A percentile compares a stretch with the other conserved stretches of the same genome.
Conservation (phyloP, 805 yeast genomes). For the Cyberlindnera euphorbiae region DNA sequence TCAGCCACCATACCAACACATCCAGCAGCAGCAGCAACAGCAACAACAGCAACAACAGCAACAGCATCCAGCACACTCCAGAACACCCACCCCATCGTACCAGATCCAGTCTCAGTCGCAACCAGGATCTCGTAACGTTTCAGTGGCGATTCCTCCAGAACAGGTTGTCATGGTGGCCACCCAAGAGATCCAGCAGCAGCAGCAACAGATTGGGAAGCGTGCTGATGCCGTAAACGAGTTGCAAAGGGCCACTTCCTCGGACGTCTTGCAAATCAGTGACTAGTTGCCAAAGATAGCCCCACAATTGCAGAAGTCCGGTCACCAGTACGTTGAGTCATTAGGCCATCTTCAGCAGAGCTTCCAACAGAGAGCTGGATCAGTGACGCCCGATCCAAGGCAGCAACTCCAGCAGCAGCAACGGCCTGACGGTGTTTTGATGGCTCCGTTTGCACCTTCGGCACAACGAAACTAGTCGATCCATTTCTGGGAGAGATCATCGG, state of each 20-base stretch:
- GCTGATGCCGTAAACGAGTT: constrained; percentile 19
- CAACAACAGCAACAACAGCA: constrained; percentile 9
- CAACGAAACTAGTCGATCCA: constrained; percentile 16
- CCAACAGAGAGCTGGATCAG: constrained; percentile 16
- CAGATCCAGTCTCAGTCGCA: not conserved
- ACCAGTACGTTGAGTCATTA: constrained; percentile 14
- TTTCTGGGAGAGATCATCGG: constrained; percentile 22
- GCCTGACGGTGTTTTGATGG: constrained; percentile 4
- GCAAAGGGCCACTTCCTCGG: constrained; percentile 19
- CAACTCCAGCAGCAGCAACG: constrained; percentile 4
- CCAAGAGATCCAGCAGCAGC: constrained; percentile 12
- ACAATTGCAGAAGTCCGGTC: constrained; percentile 8
- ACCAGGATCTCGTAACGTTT: constrained; percentile 5
- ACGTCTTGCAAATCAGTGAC: constrained; percentile 23
- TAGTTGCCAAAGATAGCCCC: constrained; percentile 25
- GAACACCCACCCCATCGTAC: not conserved
- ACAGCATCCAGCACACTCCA: constrained; percentile 4
- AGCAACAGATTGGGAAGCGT: constrained; percentile 10
- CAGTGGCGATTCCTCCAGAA: constrained; percentile 11
- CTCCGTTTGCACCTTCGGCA: constrained; percentile 8
- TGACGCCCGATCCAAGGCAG: constrained; percentile 8
- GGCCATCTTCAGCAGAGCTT: constrained; percentile 18
- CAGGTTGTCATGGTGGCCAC: too few species aligned
- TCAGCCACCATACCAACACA: constrained; percentile 11
- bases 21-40: constrained; percentile 12